Evolutionary conservation across 1,139 yeast genomes (phyloP).

Genomic region (Diutina scorzettiae): DNA sequence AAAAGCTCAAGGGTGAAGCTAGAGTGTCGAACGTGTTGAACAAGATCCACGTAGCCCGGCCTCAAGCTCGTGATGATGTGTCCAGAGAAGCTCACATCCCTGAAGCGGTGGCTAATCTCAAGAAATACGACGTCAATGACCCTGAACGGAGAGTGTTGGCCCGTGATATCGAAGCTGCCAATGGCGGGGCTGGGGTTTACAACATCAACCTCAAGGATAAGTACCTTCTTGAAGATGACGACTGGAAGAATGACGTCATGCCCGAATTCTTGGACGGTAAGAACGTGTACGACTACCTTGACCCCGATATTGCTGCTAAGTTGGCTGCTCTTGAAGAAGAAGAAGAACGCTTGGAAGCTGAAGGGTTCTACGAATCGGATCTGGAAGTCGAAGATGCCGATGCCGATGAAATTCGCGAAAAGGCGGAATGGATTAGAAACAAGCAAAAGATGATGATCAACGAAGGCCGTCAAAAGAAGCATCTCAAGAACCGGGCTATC

Average conservation of each 20-base stretch:
- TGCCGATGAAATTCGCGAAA: conserved; percentile 56
- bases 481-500: conserved; percentile 75
- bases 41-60: conserved; percentile 90
- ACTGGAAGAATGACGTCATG: conserved; percentile 95
- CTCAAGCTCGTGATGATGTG: conserved; percentile 77
- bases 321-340: conserved; percentile 93
- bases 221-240: conserved; percentile 85
- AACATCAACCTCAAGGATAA: conserved; percentile 88
- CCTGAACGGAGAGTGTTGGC: conserved; percentile 77
- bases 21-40: conserved; percentile 82
- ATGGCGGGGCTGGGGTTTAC: conserved; percentile 98
- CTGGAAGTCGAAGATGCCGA: conserved; percentile 49
- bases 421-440: conserved; percentile 92
- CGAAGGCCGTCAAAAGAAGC: conserved; percentile 79
- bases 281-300: conserved; percentile 94
- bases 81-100: conserved; percentile 77
- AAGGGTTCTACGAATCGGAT: conserved; percentile 93
- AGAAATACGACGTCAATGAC: conserved; percentile 66
- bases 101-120: conserved; percentile 45
- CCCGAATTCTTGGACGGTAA: conserved; percentile 95
- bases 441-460: conserved; percentile 88
- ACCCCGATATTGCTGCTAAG: conserved; percentile 88
- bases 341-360: conserved; percentile 84
- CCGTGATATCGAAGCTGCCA: conserved; percentile 81
- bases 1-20: conserved; percentile 87